Percentiles rank a stretch among this genome's conserved stretches.
phyloP scores from a whole-genome alignment of 352 stramenopile species.

The Phytophthora tentaculata region DNA sequence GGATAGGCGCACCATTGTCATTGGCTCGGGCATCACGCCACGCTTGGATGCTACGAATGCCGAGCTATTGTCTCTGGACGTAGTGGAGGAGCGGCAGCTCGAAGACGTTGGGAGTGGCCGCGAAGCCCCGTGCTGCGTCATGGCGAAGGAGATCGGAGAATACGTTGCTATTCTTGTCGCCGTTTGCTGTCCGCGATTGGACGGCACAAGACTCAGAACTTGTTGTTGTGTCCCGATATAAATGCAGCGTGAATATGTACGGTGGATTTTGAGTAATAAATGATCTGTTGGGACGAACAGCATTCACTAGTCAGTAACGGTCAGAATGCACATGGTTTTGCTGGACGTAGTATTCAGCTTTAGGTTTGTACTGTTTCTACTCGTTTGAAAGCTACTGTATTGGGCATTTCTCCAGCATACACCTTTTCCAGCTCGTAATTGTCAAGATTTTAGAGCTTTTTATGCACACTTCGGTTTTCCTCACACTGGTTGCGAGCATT shows the following conservation, averaged over 20 bases:
- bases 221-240: neutral
- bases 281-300: neutral
- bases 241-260: neutral
- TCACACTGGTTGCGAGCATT: no score
- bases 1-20: constrained; percentile 46
- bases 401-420: no score
- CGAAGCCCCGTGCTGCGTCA: constrained; percentile 18
- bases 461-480: no score
- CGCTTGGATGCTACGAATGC: constrained; percentile 12
- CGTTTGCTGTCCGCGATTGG: constrained; percentile 23
- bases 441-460: no score
- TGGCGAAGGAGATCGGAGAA: constrained; percentile 13
- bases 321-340: constrained; percentile 16
- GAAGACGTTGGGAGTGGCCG: constrained; percentile 9
- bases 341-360: no score
- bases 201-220: constrained; percentile 24
- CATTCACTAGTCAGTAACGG: constrained; percentile 17
- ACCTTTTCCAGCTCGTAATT: no score
- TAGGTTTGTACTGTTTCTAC: neutral
- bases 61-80: constrained; percentile 25
- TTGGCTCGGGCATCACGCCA: constrained; percentile 30
- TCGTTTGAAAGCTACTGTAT: neutral
- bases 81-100: constrained; percentile 15
- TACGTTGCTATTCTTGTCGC: constrained; percentile 3
- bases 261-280: neutral